Conservation (phyloP, 495 filamentous ascomycete species). For the Tuber indicum region DNA sequence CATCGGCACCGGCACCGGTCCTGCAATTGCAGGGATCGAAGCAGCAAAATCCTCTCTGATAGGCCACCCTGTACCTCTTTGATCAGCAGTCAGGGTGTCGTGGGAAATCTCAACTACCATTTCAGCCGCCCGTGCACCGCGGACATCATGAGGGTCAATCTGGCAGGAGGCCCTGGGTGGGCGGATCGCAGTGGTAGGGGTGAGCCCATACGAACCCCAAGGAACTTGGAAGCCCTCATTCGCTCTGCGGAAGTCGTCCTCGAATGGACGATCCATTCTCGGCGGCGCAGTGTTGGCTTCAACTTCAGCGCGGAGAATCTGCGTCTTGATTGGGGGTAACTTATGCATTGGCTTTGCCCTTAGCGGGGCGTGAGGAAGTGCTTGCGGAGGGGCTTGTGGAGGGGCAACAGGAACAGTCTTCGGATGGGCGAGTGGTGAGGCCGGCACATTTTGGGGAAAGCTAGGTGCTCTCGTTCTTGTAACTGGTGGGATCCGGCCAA, state of each 20-base stretch:
- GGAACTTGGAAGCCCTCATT: conserved; percentile 39
- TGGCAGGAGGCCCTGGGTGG: conserved; percentile 17
- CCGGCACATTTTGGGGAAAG: conserved; percentile 4
- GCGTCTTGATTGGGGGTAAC: conserved; percentile 32
- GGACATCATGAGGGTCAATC: conserved; percentile 33
- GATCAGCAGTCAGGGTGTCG: conserved; percentile 17
- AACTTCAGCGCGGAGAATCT: conserved; percentile 25
- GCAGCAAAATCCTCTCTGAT: conserved; percentile 18
- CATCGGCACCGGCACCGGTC: conserved; percentile 9
- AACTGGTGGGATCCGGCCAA: conserved; percentile 70
- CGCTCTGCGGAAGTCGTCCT: conserved; percentile 27
- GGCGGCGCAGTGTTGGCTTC: conserved; percentile 31
- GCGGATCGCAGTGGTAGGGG: conserved; percentile 25
- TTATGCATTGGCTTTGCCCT: conserved; percentile 23
- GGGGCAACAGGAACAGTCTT: conserved; percentile 6
- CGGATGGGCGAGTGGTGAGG: background rate
- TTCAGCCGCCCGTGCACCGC: background rate
- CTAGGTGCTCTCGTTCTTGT: conserved; percentile 3
- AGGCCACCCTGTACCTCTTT: conserved; percentile 28
- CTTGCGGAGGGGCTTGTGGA: conserved; percentile 1
- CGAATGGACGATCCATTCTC: conserved; percentile 30
- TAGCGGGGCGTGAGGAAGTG: background rate
- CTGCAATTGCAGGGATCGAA: background rate
- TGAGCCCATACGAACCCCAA: conserved; percentile 33
- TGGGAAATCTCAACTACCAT: conserved; percentile 13